Percentiles rank a stretch among this genome's conserved stretches.
Conservation (phyloP, 2,329 filamentous ascomycete genomes). For the Fusarium sarcochroum region DNA sequence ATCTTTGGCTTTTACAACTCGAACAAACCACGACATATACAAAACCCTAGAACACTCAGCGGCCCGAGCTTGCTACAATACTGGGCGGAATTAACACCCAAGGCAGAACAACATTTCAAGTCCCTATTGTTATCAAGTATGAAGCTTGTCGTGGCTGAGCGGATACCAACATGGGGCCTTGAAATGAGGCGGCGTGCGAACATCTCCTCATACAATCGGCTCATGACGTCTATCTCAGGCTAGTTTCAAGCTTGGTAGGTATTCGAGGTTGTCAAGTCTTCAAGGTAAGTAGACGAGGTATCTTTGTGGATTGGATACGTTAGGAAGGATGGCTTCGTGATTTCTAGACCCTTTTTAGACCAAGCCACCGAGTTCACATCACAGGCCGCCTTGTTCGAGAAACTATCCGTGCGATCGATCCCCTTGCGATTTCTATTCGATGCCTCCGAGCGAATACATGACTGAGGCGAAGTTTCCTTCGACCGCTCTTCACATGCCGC, state of each 20-base stretch:
- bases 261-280: too few species aligned
- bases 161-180: constrained; percentile 7
- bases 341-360: constrained; percentile 7
- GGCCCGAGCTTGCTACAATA: not conserved
- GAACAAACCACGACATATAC: constrained; percentile 3
- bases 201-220: not conserved
- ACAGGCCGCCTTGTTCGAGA: not conserved
- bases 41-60: not conserved
- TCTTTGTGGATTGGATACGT: not conserved
- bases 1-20: not conserved
- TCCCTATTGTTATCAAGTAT: not conserved
- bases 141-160: constrained; percentile 18
- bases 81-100: not conserved
- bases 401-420: not conserved
- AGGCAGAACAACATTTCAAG: constrained; percentile 1
- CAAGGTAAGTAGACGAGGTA: not conserved
- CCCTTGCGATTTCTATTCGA: not conserved
- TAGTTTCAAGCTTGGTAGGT: not conserved
- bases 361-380: not conserved
- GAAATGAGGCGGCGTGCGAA: constrained; percentile 7
- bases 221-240: not conserved
- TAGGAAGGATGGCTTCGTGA: not conserved
- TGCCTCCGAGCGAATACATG: not conserved
- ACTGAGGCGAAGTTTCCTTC: constrained; percentile 4
- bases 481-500: not conserved